Evolutionary conservation across 805 yeast species (phyloP).

Genomic region (Sugiyamaella mastotermitis): DNA sequence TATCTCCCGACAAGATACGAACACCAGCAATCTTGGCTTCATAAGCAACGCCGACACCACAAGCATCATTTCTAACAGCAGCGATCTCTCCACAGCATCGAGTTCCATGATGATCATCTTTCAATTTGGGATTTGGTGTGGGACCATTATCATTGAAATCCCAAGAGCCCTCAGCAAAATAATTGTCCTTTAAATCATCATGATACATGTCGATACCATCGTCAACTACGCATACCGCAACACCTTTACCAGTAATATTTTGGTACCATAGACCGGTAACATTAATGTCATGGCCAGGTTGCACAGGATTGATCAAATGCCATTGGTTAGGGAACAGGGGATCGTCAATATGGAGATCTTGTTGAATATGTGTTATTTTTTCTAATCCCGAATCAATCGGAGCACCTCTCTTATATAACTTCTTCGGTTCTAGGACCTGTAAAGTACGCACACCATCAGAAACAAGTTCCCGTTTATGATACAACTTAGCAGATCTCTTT

Average conservation of each 20-base stretch:
- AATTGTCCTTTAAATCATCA: constrained; percentile 65
- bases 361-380: constrained; percentile 26
- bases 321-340: constrained; percentile 84
- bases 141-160: constrained; percentile 77
- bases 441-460: constrained; percentile 34
- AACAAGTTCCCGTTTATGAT: constrained; percentile 27
- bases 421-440: constrained; percentile 15
- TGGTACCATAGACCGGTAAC: constrained; percentile 80
- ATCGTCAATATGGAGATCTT: constrained; percentile 63
- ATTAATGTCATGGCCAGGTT: constrained; percentile 80
- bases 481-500: constrained; percentile 5
- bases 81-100: constrained; percentile 98
- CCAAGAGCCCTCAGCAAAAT: constrained; percentile 70
- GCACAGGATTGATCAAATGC: constrained; percentile 76
- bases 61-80: constrained; percentile 68
- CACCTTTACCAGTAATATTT: constrained; percentile 73
- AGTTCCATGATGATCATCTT: constrained; percentile 91
- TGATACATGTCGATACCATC: constrained; percentile 88
- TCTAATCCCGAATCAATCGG: constrained; percentile 15
- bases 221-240: constrained; percentile 84
- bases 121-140: constrained; percentile 72
- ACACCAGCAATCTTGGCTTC: constrained; percentile 83
- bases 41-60: constrained; percentile 98
- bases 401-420: constrained; percentile 14
- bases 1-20: constrained; percentile 74